Evolutionary conservation across 495 filamentous ascomycete genomes (phyloP).

Genomic region (Tuber borchii): DNA sequence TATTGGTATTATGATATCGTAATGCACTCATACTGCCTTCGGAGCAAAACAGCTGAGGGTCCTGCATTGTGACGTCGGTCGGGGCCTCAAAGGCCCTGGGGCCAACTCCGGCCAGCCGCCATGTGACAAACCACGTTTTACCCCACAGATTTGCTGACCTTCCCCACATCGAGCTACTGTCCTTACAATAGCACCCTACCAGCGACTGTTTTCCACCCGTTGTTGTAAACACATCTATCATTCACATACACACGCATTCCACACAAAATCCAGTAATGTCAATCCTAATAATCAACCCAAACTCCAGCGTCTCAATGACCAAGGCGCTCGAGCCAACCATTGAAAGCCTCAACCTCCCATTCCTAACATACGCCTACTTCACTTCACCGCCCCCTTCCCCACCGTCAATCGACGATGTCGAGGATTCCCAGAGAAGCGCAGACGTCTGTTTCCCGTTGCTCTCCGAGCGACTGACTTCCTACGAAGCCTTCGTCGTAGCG

Average conservation of each 20-base stretch:
- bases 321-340: constrained; percentile 62
- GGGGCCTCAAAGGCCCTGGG: neutral
- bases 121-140: neutral
- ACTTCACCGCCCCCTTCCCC: constrained; percentile 52
- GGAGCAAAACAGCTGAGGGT: neutral
- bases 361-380: constrained; percentile 47
- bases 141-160: neutral
- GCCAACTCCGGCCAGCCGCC: neutral
- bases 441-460: constrained; percentile 55
- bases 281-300: constrained; percentile 86
- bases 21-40: neutral
- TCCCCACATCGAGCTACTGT: neutral
- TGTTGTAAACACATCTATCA: neutral
- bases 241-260: neutral
- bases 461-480: constrained; percentile 47
- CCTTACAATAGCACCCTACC: neutral
- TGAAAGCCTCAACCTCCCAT: constrained; percentile 13
- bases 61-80: neutral
- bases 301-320: constrained; percentile 79
- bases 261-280: constrained; percentile 11
- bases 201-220: neutral
- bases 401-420: constrained; percentile 58
- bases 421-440: constrained; percentile 50
- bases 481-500: constrained; percentile 75
- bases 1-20: neutral